A percentile compares a stretch with the other conserved stretches of the same genome.
Conservation (phyloP, 1,139 yeast species). For the Suhomyces chickasaworum region DNA sequence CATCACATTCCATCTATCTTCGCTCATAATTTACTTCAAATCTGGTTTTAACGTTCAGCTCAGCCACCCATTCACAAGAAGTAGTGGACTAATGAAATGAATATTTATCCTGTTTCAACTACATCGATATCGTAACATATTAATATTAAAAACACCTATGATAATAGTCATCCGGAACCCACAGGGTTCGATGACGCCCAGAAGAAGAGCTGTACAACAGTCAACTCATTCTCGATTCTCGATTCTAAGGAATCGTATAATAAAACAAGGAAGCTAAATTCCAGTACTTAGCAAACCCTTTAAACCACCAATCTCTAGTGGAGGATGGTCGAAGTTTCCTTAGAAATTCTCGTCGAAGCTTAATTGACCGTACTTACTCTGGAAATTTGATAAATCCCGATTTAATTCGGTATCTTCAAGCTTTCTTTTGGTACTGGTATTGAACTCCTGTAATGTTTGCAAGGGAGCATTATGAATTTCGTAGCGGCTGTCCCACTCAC, state of each 20-base stretch:
- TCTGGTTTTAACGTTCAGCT: no score
- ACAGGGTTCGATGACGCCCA: not conserved
- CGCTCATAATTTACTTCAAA: no score
- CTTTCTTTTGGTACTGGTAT: conserved; percentile 38
- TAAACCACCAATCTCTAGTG: no score
- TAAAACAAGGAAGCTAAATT: not conserved
- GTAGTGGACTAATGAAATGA: no score
- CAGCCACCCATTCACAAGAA: no score
- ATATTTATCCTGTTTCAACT: not conserved
- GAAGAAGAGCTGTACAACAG: not conserved
- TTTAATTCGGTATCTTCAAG: conserved; percentile 27
- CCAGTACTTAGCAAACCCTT: not conserved
- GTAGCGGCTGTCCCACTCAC: conserved; percentile 47
- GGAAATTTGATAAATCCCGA: conserved; percentile 18
- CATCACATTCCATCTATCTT: no score
- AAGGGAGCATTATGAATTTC: conserved; percentile 17
- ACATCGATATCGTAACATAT: not conserved
- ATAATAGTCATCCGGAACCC: not conserved
- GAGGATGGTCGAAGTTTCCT: no score
- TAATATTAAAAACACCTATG: not conserved
- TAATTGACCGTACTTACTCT: conserved; percentile 44
- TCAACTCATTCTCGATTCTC: not conserved
- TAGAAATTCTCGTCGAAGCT: conserved; percentile 50
- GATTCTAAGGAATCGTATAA: not conserved
- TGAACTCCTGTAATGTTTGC: conserved; percentile 15